These are phyloP conservation scores for Alternaria sp. DNA, from an alignment of 2,329 filamentous ascomycete genomes.

Conservation along the genomic window DNA sequence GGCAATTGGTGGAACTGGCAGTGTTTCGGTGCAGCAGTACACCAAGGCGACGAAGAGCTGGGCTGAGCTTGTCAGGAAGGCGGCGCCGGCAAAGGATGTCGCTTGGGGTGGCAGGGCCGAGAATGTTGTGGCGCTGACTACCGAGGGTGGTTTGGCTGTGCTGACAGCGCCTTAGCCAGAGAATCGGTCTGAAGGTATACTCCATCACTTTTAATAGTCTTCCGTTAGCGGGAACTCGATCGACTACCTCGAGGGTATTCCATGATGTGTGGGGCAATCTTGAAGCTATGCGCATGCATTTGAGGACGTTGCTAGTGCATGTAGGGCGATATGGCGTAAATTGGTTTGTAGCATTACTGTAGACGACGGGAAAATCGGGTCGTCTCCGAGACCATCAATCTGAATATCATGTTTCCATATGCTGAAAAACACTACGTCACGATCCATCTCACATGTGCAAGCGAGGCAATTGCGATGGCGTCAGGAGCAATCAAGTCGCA, in stretches of 20 bases:
- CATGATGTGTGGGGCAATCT: background rate
- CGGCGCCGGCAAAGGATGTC: slow-evolving; percentile 74
- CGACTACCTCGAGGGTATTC: background rate
- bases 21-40: slow-evolving; percentile 89
- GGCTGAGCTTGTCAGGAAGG: slow-evolving; percentile 83
- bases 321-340: slow-evolving; percentile 8
- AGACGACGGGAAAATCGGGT: background rate
- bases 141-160: slow-evolving; percentile 77
- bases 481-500: background rate
- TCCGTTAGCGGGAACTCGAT: background rate
- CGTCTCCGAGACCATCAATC: slow-evolving; percentile 1
- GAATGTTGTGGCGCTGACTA: slow-evolving; percentile 76
- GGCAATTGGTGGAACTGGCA: slow-evolving; percentile 79
- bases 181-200: background rate
- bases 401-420: slow-evolving; percentile 1
- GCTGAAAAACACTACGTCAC: slow-evolving; percentile 1
- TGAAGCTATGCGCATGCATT: background rate
- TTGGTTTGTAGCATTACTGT: slow-evolving; percentile 18
- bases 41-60: slow-evolving; percentile 86
- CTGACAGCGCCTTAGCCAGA: slow-evolving; percentile 57
- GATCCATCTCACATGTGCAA: background rate
- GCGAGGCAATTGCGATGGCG: background rate
- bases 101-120: slow-evolving; percentile 80
- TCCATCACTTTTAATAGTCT: background rate
- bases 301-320: background rate